phyloP scores from a whole-genome alignment of 2,329 filamentous ascomycete genomes.

The Seiridium unicorne region DNA sequence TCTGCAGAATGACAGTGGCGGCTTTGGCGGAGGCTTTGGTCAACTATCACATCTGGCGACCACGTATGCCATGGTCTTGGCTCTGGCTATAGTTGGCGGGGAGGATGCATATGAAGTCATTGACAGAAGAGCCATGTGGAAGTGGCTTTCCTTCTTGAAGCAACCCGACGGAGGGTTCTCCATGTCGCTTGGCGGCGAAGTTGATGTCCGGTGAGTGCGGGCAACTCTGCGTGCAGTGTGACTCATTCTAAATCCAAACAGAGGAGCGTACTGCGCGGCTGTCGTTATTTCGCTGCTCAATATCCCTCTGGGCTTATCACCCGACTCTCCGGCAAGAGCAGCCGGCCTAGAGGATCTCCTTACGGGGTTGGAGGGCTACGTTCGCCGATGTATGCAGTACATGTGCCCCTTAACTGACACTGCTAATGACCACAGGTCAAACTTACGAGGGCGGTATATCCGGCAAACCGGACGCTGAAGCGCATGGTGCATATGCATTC shows the following conservation, averaged over 20 bases:
- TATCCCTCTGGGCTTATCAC: slow-evolving; percentile 76
- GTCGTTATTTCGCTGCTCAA: slow-evolving; percentile 81
- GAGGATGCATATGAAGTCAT: slow-evolving; percentile 71
- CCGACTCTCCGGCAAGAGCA: slow-evolving; percentile 65
- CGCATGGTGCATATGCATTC: slow-evolving; percentile 95
- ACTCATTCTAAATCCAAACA: slow-evolving; percentile 27
- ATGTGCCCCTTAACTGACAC: background rate
- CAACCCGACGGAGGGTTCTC: slow-evolving; percentile 86
- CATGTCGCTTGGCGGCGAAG: slow-evolving; percentile 82
- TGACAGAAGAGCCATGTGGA: slow-evolving; percentile 84
- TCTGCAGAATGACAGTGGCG: slow-evolving; percentile 80
- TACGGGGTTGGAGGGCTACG: slow-evolving; percentile 74
- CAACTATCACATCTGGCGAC: slow-evolving; percentile 87
- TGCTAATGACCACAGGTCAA: slow-evolving; percentile 59
- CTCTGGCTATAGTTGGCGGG: slow-evolving; percentile 76
- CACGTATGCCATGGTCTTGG: slow-evolving; percentile 80
- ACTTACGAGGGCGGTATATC: slow-evolving; percentile 95
- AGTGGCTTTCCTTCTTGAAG: slow-evolving; percentile 84
- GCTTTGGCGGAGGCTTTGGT: slow-evolving; percentile 91
- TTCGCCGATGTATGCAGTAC: slow-evolving; percentile 68
- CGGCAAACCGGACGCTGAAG: slow-evolving; percentile 80
- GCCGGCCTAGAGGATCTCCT: slow-evolving; percentile 65
- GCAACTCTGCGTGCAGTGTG: background rate
- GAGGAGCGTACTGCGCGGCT: slow-evolving; percentile 89
- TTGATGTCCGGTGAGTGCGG: slow-evolving; percentile 74